Base-by-base conservation (phyloP, 2,329 filamentous ascomycete species). In the Clonostachys solani region DNA sequence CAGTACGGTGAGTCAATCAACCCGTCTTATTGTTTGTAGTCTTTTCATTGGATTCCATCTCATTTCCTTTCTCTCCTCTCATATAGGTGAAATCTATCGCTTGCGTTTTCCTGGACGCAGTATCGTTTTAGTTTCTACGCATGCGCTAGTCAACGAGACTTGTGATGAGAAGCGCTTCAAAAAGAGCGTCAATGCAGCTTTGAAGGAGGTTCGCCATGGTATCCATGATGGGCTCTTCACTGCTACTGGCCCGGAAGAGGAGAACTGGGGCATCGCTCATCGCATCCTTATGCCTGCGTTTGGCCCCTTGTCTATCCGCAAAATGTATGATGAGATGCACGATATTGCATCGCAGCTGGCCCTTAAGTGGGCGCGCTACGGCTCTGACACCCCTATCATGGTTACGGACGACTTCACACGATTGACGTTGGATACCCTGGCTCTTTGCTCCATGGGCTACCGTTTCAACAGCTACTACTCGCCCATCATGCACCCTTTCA, bases 391-490 rank as follows among this genome's bases (percentile, higher is more conserved):
- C 41, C 68, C 75, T 10, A 85, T 91, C 49, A 67, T 73, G 41
- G 78, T 80, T 0, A 75, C 79, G 0, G 81, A 86, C 16, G 84
- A 89, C 61, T 87, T 88, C 52, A 88, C 86, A 3, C 77, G 86
- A n/a, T 67, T 90, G 33, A 82, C 86, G 0, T 74, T 91, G 3
- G 87, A 91, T 59, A 86, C 85, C 0, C 74, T 91, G 9, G 84
- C 83, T 2, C 73, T 91, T 4, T 86, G 84, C 60, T 72, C 80
- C n/a, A 86, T 88, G 81, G 78, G 79, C 36, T 85, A 75, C 49
- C 81, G 86, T 16, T 90, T 90, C 73, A 90, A 90, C 64, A 84
- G 80, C 2, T 89, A 84, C 63, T 91, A 90, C 58, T 73, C 74
- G 29, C 78, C 87, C 13, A 72, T 81, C 9, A 68, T 86, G 60